Conservation (phyloP, 1,139 yeast species). For the Lodderomyces margitis region DNA sequence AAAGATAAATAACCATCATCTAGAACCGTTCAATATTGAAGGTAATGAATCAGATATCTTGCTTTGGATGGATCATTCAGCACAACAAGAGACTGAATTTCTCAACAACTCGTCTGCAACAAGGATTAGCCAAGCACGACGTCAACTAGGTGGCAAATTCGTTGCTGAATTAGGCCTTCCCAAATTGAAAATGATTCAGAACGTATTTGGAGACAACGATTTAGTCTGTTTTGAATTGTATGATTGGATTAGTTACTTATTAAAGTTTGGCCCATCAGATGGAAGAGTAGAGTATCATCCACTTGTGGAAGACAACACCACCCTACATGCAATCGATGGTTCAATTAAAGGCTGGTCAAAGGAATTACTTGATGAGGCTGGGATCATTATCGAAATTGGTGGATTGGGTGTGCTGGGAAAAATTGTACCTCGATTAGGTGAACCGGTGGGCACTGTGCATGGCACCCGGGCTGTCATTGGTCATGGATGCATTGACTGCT, state of each 20-base stretch:
- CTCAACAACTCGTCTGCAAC: constrained; percentile 21
- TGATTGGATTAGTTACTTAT: constrained; percentile 44
- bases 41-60: constrained; percentile 37
- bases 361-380: constrained; percentile 18
- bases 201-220: constrained; percentile 17
- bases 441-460: constrained; percentile 8
- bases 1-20: constrained; percentile 17
- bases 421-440: constrained; percentile 7
- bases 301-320: constrained; percentile 9
- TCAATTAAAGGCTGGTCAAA: constrained; percentile 55
- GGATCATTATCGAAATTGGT: constrained; percentile 17
- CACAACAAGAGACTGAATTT: constrained; percentile 29
- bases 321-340: constrained; percentile 46
- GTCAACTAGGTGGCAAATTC: constrained; percentile 43
- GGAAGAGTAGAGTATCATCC: constrained; percentile 14
- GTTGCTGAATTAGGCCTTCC: constrained; percentile 60
- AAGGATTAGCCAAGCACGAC: constrained; percentile 8
- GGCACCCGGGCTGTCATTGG: constrained; percentile 21
- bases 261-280: constrained; percentile 25
- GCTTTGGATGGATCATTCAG: constrained; percentile 57
- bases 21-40: constrained; percentile 24
- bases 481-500: constrained; percentile 58
- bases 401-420: not conserved
- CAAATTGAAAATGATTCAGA: constrained; percentile 41
- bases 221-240: constrained; percentile 51